Evolutionary conservation across 2,329 filamentous ascomycete species (phyloP).

Genomic region (Herpotrichia juniperi): DNA sequence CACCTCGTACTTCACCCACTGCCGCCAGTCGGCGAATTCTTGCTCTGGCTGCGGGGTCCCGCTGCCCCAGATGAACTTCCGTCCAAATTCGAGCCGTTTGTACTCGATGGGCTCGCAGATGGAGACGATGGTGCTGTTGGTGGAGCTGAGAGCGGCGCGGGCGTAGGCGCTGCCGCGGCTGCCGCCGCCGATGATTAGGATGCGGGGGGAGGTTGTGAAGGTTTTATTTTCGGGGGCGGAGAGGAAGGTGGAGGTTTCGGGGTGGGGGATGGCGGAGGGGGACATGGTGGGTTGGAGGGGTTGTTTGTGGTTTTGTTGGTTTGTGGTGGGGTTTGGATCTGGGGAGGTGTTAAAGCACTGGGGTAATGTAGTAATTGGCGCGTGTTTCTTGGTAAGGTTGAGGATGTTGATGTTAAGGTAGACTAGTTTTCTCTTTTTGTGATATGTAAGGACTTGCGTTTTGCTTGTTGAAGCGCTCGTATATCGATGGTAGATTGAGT

Average conservation of each 20-base stretch:
- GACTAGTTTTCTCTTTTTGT: no score
- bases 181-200: conserved; percentile 48
- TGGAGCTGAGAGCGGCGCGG: conserved; percentile 19
- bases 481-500: no score
- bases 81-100: conserved; percentile 75
- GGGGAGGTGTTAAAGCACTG: neutral
- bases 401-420: no score
- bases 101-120: conserved; percentile 82
- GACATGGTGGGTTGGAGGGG: no score
- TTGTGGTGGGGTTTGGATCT: no score
- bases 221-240: conserved; percentile 20
- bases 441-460: no score
- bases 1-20: conserved; percentile 76
- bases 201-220: conserved; percentile 31
- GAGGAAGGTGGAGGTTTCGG: no score
- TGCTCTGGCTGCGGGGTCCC: conserved; percentile 63
- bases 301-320: no score
- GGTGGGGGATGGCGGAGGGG: no score
- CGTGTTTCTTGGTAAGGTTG: neutral
- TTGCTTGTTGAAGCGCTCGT: no score
- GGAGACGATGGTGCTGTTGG: conserved; percentile 69
- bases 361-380: neutral
- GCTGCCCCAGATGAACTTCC: conserved; percentile 73
- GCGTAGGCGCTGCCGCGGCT: conserved; percentile 47
- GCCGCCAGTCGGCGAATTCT: conserved; percentile 74